These are phyloP conservation scores for Colletotrichum cereale DNA, from an alignment of 2,329 filamentous ascomycete genomes.

Conservation along the genomic window DNA sequence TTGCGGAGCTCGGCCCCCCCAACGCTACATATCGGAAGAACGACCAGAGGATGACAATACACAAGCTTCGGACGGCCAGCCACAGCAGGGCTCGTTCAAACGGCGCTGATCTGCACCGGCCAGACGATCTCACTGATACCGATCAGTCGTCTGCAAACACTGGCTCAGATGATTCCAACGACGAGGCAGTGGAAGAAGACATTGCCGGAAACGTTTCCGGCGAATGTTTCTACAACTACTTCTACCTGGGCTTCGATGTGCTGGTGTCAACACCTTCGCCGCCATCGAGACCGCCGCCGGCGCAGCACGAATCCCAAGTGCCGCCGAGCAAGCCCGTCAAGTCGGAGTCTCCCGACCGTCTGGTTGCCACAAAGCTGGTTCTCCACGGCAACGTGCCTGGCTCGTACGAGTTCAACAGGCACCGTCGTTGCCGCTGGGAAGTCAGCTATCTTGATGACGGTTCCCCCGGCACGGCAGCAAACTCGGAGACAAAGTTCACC, in stretches of 20 bases:
- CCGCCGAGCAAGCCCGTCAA: slow-evolving; percentile 53
- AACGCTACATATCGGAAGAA: slow-evolving; percentile 95
- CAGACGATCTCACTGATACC: slow-evolving; percentile 75
- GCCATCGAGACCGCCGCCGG: slow-evolving; percentile 74
- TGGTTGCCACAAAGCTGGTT: slow-evolving; percentile 92
- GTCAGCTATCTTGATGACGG: slow-evolving; percentile 70
- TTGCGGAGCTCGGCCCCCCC: slow-evolving; percentile 91
- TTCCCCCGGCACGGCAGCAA: slow-evolving; percentile 61
- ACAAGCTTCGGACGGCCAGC: slow-evolving; percentile 71
- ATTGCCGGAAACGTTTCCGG: slow-evolving; percentile 67
- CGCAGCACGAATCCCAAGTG: slow-evolving; percentile 42
- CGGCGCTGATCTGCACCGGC: slow-evolving; percentile 57
- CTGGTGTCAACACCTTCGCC: slow-evolving; percentile 83
- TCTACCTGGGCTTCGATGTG: slow-evolving; percentile 93
- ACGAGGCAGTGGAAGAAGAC: slow-evolving; percentile 70
- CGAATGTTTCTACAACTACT: slow-evolving; percentile 97
- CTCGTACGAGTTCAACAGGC: slow-evolving; percentile 96
- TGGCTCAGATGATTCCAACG: slow-evolving; percentile 74
- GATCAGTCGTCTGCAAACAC: slow-evolving; percentile 82
- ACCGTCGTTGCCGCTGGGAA: slow-evolving; percentile 90
- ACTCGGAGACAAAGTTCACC: slow-evolving; percentile 84
- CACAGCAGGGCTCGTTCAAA: slow-evolving; percentile 62
- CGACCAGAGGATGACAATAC: slow-evolving; percentile 89
- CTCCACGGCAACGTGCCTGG: slow-evolving; percentile 95
- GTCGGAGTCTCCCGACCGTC: slow-evolving; percentile 67